A percentile compares a stretch with the other conserved stretches of the same genome.
Conservation (phyloP, 345 rosid species). For the Excoecaria agallocha region DNA sequence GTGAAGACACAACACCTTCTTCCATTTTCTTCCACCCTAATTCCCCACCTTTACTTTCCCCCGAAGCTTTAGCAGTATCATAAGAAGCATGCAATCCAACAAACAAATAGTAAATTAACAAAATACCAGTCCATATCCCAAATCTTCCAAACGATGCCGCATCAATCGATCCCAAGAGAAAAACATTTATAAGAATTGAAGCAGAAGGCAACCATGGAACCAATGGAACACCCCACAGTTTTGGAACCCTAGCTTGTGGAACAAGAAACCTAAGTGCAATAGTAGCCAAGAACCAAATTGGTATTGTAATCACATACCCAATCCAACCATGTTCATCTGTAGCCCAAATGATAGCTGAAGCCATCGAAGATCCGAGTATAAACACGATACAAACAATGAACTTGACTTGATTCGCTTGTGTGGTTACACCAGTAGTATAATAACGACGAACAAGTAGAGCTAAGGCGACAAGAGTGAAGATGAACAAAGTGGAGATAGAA, state of each 20-base stretch:
- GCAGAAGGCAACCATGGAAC: constrained; percentile 32
- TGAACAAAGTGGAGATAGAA: constrained; percentile 49
- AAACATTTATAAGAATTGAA: constrained; percentile 19
- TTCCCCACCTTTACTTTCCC: neutral
- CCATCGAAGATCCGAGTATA: constrained; percentile 17
- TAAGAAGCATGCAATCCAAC: constrained; percentile 28
- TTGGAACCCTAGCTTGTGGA: constrained; percentile 19
- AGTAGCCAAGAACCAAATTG: constrained; percentile 20
- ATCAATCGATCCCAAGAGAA: constrained; percentile 24
- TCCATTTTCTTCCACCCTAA: constrained; percentile 11
- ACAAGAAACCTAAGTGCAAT: constrained; percentile 10
- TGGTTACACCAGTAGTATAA: constrained; percentile 16
- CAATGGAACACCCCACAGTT: constrained; percentile 26
- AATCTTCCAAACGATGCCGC: constrained; percentile 17
- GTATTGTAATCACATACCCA: constrained; percentile 13
- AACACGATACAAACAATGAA: neutral
- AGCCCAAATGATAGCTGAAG: constrained; percentile 9
- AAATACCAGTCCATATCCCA: constrained; percentile 20
- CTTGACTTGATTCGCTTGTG: neutral
- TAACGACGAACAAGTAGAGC: constrained; percentile 27
- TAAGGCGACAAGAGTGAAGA: constrained; percentile 20
- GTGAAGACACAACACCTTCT: constrained; percentile 12
- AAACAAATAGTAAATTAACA: constrained; percentile 22
- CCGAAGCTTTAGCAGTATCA: constrained; percentile 18
- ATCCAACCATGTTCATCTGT: constrained; percentile 15